Evolutionary conservation across 2,329 filamentous ascomycete genomes (phyloP), one percentile per base, ranked within the genome.

Genomic region (Penicillium palitans): DNA sequence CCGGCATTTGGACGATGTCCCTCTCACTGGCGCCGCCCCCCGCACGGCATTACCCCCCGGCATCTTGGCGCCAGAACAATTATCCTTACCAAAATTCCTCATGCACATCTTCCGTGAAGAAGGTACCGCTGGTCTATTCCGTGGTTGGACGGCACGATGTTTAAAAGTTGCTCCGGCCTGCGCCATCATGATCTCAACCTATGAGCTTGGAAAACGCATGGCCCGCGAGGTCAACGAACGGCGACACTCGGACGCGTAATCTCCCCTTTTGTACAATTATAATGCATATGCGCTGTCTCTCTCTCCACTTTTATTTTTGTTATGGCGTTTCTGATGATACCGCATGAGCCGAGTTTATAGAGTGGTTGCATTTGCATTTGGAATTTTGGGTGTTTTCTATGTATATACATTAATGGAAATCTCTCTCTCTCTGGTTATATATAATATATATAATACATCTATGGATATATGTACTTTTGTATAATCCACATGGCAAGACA

Each of bases 131-230:
- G 95, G 95, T 0, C 79, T 99, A 6, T 98, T 96, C 84, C 90
- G 83, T 67, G 95, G 95, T 44, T 97, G 93, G 91, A 88, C 91
- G 25, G 92, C 95, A 0, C 83, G 95, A 40, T 96, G 91, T 65
- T 80, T 98, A 60, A 98, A 98, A 74, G 93, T 99, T 6, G 93
- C 95, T 1, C 95, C 95, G 1, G 91, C 93, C 0, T 99, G 95
- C 76, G 95, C 95, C 29, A 98, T 99, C 72, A 99, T 99, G 95
- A 98, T 99, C 72, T 96, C 91, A 72, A 96, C 89, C 72, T 99
- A 98, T 74, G 95, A 99, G 76, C 85, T 98, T 39, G 93, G 95
- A 51, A 99, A 99, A 82, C 88, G 90, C 74, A 87, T 90, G 72
- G 96, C 96, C 35, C 83, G 86, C 54, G 83, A 84, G 12, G 85